Evolutionary conservation across 768 basidiomycete genomes (phyloP).

Genomic region (Leccinum truebloodii): DNA sequence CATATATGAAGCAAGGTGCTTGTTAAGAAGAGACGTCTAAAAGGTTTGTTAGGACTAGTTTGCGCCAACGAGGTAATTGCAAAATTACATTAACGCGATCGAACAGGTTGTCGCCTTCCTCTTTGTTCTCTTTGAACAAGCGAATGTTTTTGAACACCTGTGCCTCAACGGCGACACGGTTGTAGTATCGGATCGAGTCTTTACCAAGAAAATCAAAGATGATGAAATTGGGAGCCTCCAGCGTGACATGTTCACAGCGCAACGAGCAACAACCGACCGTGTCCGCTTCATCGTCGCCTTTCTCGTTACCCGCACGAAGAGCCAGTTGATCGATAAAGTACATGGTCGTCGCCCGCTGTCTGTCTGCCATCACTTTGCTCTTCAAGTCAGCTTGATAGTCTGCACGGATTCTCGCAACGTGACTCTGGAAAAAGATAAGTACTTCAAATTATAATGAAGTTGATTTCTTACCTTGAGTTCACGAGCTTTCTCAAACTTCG

Average conservation of each 20-base stretch:
- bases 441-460: neutral
- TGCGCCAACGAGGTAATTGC: neutral
- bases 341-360: slow-evolving; percentile 98
- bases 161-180: slow-evolving; percentile 82
- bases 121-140: slow-evolving; percentile 94
- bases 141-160: slow-evolving; percentile 99
- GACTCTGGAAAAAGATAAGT: slow-evolving; percentile 51
- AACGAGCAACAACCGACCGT: slow-evolving; percentile 99
- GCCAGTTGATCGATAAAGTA: slow-evolving; percentile 98
- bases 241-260: slow-evolving; percentile 94
- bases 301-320: slow-evolving; percentile 98
- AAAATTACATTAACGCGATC: slow-evolving; percentile 83
- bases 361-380: slow-evolving; percentile 90
- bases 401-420: slow-evolving; percentile 87
- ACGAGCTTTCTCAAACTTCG: slow-evolving; percentile 97
- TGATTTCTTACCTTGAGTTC: slow-evolving; percentile 74
- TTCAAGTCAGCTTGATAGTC: slow-evolving; percentile 86
- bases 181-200: slow-evolving; percentile 97
- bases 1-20: slow-evolving; percentile 92
- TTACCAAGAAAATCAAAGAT: slow-evolving; percentile 98
- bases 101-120: slow-evolving; percentile 84
- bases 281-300: slow-evolving; percentile 98
- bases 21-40: slow-evolving; percentile 85
- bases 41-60: slow-evolving; percentile 19
- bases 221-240: slow-evolving; percentile 84